Conservation (phyloP, 371 early-diverging fungal genomes). For the Lichtheimia corymbifera region DNA sequence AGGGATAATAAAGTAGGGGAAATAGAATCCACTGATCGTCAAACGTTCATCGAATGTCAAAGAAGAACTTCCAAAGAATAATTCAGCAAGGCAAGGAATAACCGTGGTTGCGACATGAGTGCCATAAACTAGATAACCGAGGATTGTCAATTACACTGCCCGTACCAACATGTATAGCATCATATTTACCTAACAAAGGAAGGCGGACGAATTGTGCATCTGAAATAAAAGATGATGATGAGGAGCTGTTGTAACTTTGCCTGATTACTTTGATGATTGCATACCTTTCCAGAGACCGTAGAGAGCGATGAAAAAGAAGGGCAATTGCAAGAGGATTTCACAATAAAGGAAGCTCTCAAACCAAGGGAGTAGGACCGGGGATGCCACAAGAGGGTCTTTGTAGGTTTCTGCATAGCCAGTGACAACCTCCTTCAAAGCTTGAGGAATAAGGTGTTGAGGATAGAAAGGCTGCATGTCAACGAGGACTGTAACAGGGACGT, state of each 20-base stretch:
- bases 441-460: constrained; percentile 39
- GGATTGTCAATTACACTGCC: background rate
- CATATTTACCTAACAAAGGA: constrained; percentile 36
- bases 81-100: constrained; percentile 47
- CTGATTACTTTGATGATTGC: background rate
- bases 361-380: constrained; percentile 43
- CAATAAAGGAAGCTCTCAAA: constrained; percentile 52
- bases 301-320: constrained; percentile 66
- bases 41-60: constrained; percentile 37
- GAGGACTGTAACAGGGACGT: constrained; percentile 59
- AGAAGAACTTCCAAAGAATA: constrained; percentile 34
- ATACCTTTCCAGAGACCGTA: constrained; percentile 49
- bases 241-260: background rate
- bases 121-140: constrained; percentile 47
- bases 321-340: constrained; percentile 67
- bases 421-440: constrained; percentile 34
- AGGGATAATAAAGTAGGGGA: constrained; percentile 63
- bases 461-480: constrained; percentile 54
- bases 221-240: constrained; percentile 10
- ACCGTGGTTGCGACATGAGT: constrained; percentile 68
- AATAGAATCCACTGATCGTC: constrained; percentile 47
- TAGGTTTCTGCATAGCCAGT: constrained; percentile 36
- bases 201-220: constrained; percentile 36
- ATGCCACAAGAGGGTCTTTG: constrained; percentile 55
- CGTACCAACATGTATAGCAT: background rate